phyloP scores from a whole-genome alignment of 345 rosid species.

The Citrus reticulata region DNA sequence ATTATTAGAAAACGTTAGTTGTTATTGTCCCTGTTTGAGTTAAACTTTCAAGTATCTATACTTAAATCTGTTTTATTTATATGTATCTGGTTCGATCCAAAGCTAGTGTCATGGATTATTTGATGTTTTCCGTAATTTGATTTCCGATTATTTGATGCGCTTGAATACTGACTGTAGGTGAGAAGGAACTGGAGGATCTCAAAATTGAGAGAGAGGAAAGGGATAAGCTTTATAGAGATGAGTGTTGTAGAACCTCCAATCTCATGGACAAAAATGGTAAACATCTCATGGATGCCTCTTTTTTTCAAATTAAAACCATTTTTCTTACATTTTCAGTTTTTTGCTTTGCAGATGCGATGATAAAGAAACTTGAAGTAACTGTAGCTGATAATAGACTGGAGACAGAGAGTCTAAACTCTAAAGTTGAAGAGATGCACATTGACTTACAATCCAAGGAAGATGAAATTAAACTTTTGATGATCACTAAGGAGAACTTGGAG shows the following conservation, averaged over 20 bases:
- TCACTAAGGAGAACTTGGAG: conserved; percentile 49
- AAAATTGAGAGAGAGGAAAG: conserved; percentile 49
- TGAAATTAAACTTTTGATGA: conserved; percentile 44
- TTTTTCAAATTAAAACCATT: background rate
- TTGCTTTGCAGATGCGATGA: conserved; percentile 46
- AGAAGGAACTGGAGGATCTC: conserved; percentile 63
- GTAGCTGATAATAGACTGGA: conserved; percentile 37
- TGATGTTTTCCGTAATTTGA: conserved; percentile 7
- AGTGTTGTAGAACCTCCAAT: conserved; percentile 33
- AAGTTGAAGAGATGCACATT: conserved; percentile 47
- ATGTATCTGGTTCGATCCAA: background rate
- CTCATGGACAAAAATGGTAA: conserved; percentile 75
- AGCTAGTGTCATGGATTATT: background rate
- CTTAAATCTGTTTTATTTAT: conserved; percentile 8
- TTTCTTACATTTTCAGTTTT: background rate
- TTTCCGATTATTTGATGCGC: background rate
- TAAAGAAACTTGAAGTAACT: conserved; percentile 46
- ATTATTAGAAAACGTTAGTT: conserved; percentile 52
- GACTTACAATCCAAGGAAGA: conserved; percentile 55
- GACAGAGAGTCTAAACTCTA: conserved; percentile 49
- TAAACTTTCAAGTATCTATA: background rate
- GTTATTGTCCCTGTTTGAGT: conserved; percentile 2
- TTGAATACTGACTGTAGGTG: conserved; percentile 44
- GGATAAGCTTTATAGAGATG: conserved; percentile 46
- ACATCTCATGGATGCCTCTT: background rate